Evolutionary conservation across 306 rosid species (phyloP), one percentile per base, ranked within the genome.

Genomic region (Mimosa pudica): DNA sequence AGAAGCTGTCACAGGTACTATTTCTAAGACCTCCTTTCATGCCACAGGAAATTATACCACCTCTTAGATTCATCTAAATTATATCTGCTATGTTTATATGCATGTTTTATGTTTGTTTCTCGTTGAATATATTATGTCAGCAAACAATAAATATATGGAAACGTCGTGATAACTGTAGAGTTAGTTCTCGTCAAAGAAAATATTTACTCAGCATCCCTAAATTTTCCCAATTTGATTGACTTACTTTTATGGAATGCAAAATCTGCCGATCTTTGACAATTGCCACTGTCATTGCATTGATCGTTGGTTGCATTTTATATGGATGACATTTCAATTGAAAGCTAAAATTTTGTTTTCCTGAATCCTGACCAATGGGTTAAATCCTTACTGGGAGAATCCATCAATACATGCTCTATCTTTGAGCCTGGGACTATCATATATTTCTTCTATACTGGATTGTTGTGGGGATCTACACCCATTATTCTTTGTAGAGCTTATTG

Each of bases 1-100:
- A 88, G 96, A 91, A 87, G 96, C 96, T 74, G 96, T 91, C 71
- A 83, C 93, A 81, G 96, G 96, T 91, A 80, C 49, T 62, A 45
- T 45, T 85, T 61, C 74, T 80, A 14, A 18, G 45, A 3, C 46
- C 44, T 70, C 49, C 72, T 13, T 65, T 63, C 80, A 75, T 79
- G 72, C 41, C 47, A 11, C 13, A 42, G 66, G 62, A 74, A 83
- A 74, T 45, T 17, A 74, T 48, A 64, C 54, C 78, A 38, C 58
- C 44, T 79, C 32, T 54, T 65, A 54, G 77, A 52, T n/a, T n/a
- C n/a, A n/a, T n/a, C n/a, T n/a, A n/a, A n/a, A n/a, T n/a, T n/a
- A n/a, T n/a, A n/a, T n/a, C n/a, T n/a, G n/a, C n/a, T n/a, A n/a
- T n/a, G n/a, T n/a, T n/a, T n/a, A n/a, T n/a, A n/a, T n/a, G n/a